phyloP scores from a whole-genome alignment of 192 early-diverging fungal genomes.

The Backusella tuberculispora region DNA sequence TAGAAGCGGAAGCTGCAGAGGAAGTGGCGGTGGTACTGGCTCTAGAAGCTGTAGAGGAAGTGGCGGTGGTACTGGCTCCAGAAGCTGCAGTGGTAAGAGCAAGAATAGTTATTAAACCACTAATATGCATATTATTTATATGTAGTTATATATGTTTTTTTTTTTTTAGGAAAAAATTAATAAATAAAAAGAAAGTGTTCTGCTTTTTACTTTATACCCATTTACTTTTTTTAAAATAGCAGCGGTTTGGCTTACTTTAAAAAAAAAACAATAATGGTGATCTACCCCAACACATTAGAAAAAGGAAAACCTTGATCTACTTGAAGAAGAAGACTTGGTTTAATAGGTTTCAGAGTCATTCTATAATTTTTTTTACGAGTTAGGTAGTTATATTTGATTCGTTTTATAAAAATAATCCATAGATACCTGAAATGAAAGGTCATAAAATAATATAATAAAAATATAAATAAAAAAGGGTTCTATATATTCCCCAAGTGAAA shows the following conservation, averaged over 20 bases:
- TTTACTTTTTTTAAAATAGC: background rate
- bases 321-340: no score
- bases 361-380: no score
- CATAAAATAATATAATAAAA: no score
- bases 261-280: background rate
- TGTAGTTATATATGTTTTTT: background rate
- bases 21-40: background rate
- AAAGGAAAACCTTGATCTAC: no score
- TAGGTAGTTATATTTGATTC: no score
- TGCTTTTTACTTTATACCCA: background rate
- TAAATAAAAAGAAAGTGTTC: background rate
- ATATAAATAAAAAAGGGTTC: no score
- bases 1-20: background rate
- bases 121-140: background rate
- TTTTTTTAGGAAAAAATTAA: background rate
- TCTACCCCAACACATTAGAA: background rate
- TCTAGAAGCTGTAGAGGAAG: background rate
- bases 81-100: background rate
- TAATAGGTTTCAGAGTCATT: no score
- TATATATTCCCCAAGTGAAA: no score
- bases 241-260: conserved; percentile 8
- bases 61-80: background rate
- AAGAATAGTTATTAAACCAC: background rate
- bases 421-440: no score
- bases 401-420: no score